Evolutionary conservation across 2,329 filamentous ascomycete species (phyloP), one percentile per base, ranked within the genome.

Genomic region (Talaromyces piceae): DNA sequence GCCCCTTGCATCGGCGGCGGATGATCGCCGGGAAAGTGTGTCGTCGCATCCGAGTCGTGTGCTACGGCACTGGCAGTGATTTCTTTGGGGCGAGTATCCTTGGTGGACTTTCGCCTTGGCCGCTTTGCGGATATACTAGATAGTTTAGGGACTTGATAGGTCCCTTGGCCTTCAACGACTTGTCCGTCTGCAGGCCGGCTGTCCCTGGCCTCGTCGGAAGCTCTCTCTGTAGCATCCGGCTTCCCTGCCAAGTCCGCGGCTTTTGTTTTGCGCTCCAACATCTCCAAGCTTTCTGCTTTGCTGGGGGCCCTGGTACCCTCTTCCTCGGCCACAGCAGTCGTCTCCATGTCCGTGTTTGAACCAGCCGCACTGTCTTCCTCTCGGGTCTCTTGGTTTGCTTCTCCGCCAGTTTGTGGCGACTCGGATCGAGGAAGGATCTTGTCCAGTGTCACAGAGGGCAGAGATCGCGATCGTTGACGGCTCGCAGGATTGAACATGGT

Each of bases 401-500:
- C 39, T 43, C 25, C 6, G 39, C 11, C n/a, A 3, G 39, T 18
- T 9, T 43, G 20, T 3, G 23, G 25, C 6, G 39, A 8, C 11
- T 43, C 11, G 20, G 25, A 5, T 43, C 13, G 13, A 43, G 22
- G 25, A 25, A 16, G 46, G 23, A 30, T 37, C 5, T 20, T 20
- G 9, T 37, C 20, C 4, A 37, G 20, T n/a, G 20, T 9, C 16
- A 16, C 67, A 18, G 68, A 71, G 1, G 78, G 78, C 41, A 80
- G 58, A 3, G 78, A 81, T 50, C 67, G 73, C 2, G 77, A 74
- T 25, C 78, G 74, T 27, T 50, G 52, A 61, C 68, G 67, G 50
- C 39, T 25, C n/a, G 39, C 25, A 57, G 30, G 61, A 61, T 5
- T 22, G 13, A 26, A 13, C 12, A 3, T 49, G 56, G 44, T 23